phyloP scores from a whole-genome alignment of 2,329 filamentous ascomycete species.

The Chaetomium sp. region DNA sequence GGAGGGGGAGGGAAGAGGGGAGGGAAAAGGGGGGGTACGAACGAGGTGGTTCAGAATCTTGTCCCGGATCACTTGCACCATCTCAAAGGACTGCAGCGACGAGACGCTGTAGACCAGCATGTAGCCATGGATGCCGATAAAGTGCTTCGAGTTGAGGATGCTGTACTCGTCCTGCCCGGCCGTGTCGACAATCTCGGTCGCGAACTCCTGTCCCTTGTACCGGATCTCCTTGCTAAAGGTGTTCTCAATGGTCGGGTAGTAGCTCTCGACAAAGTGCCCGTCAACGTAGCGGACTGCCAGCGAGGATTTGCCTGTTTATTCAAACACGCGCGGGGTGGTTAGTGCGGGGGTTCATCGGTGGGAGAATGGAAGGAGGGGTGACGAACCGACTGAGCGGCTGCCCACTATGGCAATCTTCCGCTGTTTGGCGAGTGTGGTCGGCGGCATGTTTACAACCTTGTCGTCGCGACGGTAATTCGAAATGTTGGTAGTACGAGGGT shows the following conservation, averaged over 20 bases:
- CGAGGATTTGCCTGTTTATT: slow-evolving; percentile 83
- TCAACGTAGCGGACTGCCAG: slow-evolving; percentile 97
- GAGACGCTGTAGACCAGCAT: slow-evolving; percentile 98
- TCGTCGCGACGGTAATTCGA: background rate
- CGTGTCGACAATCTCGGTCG: slow-evolving; percentile 97
- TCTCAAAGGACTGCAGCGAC: slow-evolving; percentile 92
- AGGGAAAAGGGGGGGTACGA: slow-evolving; percentile 42
- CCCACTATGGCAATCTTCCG: slow-evolving; percentile 95
- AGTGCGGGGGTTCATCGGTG: background rate
- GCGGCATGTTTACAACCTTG: slow-evolving; percentile 58
- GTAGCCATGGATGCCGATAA: slow-evolving; percentile 98
- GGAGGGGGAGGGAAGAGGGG: background rate
- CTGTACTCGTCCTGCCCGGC: slow-evolving; percentile 99
- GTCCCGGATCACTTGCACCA: slow-evolving; percentile 92
- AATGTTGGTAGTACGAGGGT: background rate
- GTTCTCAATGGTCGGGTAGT: slow-evolving; percentile 99
- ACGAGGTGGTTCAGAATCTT: slow-evolving; percentile 97
- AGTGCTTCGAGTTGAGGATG: slow-evolving; percentile 97
- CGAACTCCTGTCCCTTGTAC: slow-evolving; percentile 88
- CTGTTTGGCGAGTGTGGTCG: slow-evolving; percentile 75
- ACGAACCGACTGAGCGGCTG: slow-evolving; percentile 77
- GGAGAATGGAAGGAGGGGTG: slow-evolving; percentile 1
- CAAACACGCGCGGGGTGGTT: background rate
- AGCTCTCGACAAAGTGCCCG: slow-evolving; percentile 96
- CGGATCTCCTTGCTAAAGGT: slow-evolving; percentile 96